phyloP scores from a whole-genome alignment of 2,329 filamentous ascomycete species.

The Alternaria sp. region DNA sequence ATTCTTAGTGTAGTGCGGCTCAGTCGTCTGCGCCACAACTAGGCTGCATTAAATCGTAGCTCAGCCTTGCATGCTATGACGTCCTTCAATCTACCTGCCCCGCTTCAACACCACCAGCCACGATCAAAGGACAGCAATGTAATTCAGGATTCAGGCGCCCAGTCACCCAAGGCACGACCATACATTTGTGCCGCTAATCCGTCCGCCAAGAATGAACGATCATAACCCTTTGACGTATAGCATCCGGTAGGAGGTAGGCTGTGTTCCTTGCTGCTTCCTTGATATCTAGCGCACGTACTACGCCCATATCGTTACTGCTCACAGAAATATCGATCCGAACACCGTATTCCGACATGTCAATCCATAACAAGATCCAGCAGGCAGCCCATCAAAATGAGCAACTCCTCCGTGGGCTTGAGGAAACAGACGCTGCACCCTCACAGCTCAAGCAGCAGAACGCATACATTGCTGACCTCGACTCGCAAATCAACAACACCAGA shows the following conservation, averaged over 20 bases:
- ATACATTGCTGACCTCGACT: constrained; percentile 40
- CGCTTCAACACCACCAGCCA: constrained; percentile 13
- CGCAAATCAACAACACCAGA: constrained; percentile 30
- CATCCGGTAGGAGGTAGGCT: constrained; percentile 6
- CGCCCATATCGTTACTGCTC: background rate
- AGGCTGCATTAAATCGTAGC: constrained; percentile 1
- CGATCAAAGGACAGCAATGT: background rate
- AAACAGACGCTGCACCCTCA: constrained; percentile 41
- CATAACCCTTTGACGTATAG: background rate
- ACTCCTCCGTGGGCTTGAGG: constrained; percentile 38
- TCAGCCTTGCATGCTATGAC: constrained; percentile 17
- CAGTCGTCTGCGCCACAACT: constrained; percentile 14
- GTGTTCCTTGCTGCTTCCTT: background rate
- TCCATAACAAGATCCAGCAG: constrained; percentile 37
- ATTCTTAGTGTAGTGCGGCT: background rate
- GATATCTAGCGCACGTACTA: background rate
- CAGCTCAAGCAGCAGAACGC: constrained; percentile 43
- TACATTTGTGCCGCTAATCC: constrained; percentile 10
- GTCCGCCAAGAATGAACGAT: constrained; percentile 20
- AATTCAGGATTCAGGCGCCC: constrained; percentile 23
- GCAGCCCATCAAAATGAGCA: constrained; percentile 38
- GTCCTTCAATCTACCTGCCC: background rate
- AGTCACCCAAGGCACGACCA: constrained; percentile 14
- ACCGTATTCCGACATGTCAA: constrained; percentile 25
- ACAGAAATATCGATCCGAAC: background rate